Conservation (phyloP, 2,329 filamentous ascomycete species). For the Didymella pinodella region DNA sequence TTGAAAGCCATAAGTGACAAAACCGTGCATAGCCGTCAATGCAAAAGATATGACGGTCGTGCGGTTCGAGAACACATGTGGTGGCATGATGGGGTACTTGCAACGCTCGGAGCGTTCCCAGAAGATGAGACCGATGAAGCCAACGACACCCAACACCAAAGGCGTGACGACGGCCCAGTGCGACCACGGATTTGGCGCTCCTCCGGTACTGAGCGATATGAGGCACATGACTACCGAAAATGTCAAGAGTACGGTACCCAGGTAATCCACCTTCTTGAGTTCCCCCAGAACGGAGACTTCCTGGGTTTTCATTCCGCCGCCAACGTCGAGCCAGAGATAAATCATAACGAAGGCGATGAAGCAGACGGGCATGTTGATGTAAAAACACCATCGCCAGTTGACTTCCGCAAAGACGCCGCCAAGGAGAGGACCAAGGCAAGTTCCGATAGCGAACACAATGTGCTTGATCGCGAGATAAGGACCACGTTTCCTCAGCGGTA, state of each 20-base stretch:
- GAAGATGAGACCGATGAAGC: conserved; percentile 49
- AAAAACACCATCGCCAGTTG: conserved; percentile 59
- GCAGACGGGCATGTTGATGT: conserved; percentile 48
- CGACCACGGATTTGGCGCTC: conserved; percentile 55
- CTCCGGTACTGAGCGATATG: conserved; percentile 57
- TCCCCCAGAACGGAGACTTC: conserved; percentile 25
- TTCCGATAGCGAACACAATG: conserved; percentile 37
- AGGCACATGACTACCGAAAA: conserved; percentile 53
- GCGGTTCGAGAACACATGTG: conserved; percentile 55
- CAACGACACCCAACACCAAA: conserved; percentile 55
- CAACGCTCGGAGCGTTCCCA: conserved; percentile 51
- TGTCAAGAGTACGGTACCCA: conserved; percentile 57
- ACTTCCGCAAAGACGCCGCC: conserved; percentile 44
- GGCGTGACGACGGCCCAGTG: conserved; percentile 53
- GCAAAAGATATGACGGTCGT: conserved; percentile 51
- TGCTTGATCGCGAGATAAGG: conserved; percentile 49
- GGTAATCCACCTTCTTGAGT: conserved; percentile 51
- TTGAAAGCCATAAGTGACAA: conserved; percentile 39
- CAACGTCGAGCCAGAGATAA: conserved; percentile 42
- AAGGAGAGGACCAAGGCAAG: conserved; percentile 41
- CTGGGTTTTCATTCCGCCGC: conserved; percentile 24
- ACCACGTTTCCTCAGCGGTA: conserved; percentile 57
- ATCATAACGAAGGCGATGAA: conserved; percentile 39
- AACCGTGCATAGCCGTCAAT: conserved; percentile 43
- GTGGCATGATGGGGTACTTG: conserved; percentile 52